Evolutionary conservation across 495 filamentous ascomycete genomes (phyloP), one percentile per base, ranked within the genome.

Genomic region (Articulospora tetracladia): DNA sequence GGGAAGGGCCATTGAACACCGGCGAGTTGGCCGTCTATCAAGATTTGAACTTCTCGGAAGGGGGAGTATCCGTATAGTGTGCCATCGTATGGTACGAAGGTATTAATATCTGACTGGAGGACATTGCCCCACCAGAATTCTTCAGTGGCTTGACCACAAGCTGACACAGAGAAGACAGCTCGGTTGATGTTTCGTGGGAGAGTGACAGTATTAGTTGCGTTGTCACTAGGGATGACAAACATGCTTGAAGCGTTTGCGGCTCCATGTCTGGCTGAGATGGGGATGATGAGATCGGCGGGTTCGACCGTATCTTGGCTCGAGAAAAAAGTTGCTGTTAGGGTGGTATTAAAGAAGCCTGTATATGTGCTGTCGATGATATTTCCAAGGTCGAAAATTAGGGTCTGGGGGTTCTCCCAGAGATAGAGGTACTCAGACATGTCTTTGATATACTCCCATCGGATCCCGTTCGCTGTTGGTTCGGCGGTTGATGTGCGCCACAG

Each of bases 71-170:
- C 91, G 41, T 86, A 86, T 1, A 93, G 74, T 19, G 75, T 72
- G 10, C 81, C 86, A 2, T 77, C 78, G 3, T 71, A 71, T 13
- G 75, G 75, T 8, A 70, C 67, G 69, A 93, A 96, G 2, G 85
- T 85, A 28, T 80, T 62, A 0, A 76, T 76, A 58, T 90, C 82
- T 3, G 79, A 78, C 7, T 79, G 78, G n/a, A 89, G 78, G 2
- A 91, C 88, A 70, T 95, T 95, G 22, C 80, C 83, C 79, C 88
- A 96, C 91, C 92, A 97, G 67, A 97, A 96, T 63, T 96, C 92
- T 67, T 96, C 92, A 0, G 74, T 72, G 0, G 82, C 80, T 65
- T 96, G 92, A 0, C 91, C 92, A 66, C 86, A 89, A 13, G 90
- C 88, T 0, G 85, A 85, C 3, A 97, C 77, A 3, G 87, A 85